Evolutionary conservation across 129 eudicot genomes (phyloP), one percentile per base, ranked within the genome.

Genomic region (Flaveria ramosissima): DNA sequence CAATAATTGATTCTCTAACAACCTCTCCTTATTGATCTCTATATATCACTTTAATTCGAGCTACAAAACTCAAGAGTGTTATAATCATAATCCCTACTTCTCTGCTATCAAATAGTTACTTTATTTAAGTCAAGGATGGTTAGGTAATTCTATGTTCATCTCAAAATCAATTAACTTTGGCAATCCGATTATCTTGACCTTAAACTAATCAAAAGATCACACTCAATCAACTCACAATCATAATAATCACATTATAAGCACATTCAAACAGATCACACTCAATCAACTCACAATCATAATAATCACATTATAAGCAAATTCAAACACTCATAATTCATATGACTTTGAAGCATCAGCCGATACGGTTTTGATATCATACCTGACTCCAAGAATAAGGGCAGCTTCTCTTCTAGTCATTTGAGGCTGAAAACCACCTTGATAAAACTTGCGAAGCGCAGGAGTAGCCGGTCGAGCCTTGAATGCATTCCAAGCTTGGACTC

Each of bases 381-480:
- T 90, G 65, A 90, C 87, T 42, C 96, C 96, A 82, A 93, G 98
- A 80, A 90, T 88, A 20, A 90, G 96, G 23, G 98, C 90, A 9
- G 95, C 96, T 85, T 93, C 95, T 65, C 98, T 87, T 77, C 86
- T 86, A 15, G 94, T 93, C 96, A 93, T 90, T 66, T 81, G 79
- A 30, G 84, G 88, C 70, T 90, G 95, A 30, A 93, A 93, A 74
- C 98, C 98, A 2, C 98, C 98, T 76, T 90, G 87, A 63, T 90
- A 90, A 45, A 93, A 93, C 79, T 83, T 88, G 70, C 95, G 87
- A 26, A 90, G 63, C 64, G 85, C 81, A 23, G 88, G 77, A 17
- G 83, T 75, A 41, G 92, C 92, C 56, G 98, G 98, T 75, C 98
- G 77, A 70, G 95, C 88, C 86, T 88, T 93, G 72, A 86, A 85